These are phyloP conservation scores for Cladosporium sp. DNA, from an alignment of 2,329 filamentous ascomycete genomes.

Conservation along the genomic window DNA sequence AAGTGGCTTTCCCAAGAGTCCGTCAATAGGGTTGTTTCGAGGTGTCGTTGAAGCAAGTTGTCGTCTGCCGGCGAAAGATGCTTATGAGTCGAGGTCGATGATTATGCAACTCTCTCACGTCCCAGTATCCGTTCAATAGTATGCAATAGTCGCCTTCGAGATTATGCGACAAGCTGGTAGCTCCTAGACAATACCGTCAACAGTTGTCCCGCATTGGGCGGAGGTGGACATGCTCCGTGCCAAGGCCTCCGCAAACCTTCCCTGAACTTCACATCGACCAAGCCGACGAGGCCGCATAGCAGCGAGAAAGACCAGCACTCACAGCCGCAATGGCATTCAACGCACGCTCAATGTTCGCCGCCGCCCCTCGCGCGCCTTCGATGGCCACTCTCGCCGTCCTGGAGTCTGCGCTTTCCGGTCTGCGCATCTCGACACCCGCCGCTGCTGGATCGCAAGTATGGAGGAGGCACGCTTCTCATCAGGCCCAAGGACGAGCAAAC, in stretches of 20 bases:
- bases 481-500: constrained; percentile 64
- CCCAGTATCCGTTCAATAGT: background rate
- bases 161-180: constrained; percentile 5
- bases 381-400: constrained; percentile 24
- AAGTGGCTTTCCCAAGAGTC: background rate
- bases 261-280: constrained; percentile 3
- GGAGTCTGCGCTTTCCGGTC: constrained; percentile 27
- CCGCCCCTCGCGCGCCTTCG: constrained; percentile 22
- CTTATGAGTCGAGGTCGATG: background rate
- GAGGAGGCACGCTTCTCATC: constrained; percentile 57
- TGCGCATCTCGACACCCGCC: constrained; percentile 26
- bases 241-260: constrained; percentile 9
- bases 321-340: constrained; percentile 11
- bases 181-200: constrained; percentile 7
- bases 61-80: background rate
- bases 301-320: constrained; percentile 12
- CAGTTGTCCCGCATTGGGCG: constrained; percentile 12
- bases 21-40: constrained; percentile 6
- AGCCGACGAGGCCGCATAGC: background rate
- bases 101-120: background rate
- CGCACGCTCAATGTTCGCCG: constrained; percentile 3
- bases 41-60: constrained; percentile 7
- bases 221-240: constrained; percentile 8
- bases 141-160: background rate
- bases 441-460: constrained; percentile 11